Conservation (phyloP, 805 yeast species). For the Blastobotrys mokoenaii region DNA sequence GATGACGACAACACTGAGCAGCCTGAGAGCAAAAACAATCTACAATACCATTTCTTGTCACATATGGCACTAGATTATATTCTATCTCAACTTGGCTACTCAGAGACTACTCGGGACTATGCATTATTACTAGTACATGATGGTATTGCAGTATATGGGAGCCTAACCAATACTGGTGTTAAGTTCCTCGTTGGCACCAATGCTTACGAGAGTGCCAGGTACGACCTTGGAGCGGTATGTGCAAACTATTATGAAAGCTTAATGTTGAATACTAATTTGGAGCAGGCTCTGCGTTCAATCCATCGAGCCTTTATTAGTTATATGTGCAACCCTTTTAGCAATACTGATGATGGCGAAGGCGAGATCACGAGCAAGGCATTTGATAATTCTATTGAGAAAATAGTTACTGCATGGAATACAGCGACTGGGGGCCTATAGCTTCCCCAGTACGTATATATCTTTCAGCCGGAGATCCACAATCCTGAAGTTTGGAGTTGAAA, state of each 20-base stretch:
- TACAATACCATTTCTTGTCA: slow-evolving; percentile 28
- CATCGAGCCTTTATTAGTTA: slow-evolving; percentile 25
- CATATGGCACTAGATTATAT: slow-evolving; percentile 32
- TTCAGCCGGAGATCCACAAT: too few species aligned
- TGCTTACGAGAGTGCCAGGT: slow-evolving; percentile 18
- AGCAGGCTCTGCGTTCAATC: slow-evolving; percentile 17
- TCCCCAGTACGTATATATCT: too few species aligned
- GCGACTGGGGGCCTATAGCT: not conserved
- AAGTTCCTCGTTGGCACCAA: slow-evolving; percentile 26
- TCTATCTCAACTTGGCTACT: slow-evolving; percentile 16
- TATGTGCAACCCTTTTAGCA: slow-evolving; percentile 28
- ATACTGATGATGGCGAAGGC: slow-evolving; percentile 9
- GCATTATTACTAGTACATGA: slow-evolving; percentile 27
- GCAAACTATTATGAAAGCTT: not conserved
- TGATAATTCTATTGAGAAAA: slow-evolving; percentile 17
- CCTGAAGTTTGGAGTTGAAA: too few species aligned
- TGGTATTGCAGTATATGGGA: slow-evolving; percentile 31
- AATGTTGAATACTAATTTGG: not conserved
- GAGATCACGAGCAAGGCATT: slow-evolving; percentile 22
- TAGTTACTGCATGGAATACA: slow-evolving; percentile 18
- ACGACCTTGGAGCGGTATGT: slow-evolving; percentile 16
- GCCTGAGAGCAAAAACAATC: slow-evolving; percentile 2
- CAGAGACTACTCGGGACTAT: slow-evolving; percentile 15
- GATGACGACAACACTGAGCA: slow-evolving; percentile 6
- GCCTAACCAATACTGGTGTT: slow-evolving; percentile 27